Conservation (phyloP, 2,329 filamentous ascomycete genomes). For the Apiospora malaysiana region DNA sequence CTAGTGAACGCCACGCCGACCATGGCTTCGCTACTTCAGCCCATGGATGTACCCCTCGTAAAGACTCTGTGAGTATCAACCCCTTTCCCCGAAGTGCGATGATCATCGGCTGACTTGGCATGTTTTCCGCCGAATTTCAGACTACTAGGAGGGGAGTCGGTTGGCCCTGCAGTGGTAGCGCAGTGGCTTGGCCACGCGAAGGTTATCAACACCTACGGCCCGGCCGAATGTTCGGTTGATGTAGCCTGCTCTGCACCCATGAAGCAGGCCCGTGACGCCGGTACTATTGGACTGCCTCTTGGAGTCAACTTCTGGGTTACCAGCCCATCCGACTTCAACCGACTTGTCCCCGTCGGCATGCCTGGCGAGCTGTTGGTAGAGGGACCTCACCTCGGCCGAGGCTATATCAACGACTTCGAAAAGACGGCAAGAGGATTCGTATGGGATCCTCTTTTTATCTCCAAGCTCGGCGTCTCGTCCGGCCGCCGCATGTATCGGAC, state of each 20-base stretch:
- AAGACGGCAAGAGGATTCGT: slow-evolving; percentile 45
- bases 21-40: slow-evolving; percentile 10
- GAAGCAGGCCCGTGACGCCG: slow-evolving; percentile 35
- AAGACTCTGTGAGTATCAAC: not conserved
- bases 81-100: too few relatives aligned
- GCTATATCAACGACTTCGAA: slow-evolving; percentile 46
- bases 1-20: slow-evolving; percentile 11
- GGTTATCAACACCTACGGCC: not conserved
- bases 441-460: too few relatives aligned
- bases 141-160: not conserved
- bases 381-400: slow-evolving; percentile 44
- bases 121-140: not conserved
- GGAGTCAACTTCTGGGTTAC: slow-evolving; percentile 45
- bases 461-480: too few relatives aligned
- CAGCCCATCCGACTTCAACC: slow-evolving; percentile 28
- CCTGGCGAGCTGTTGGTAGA: slow-evolving; percentile 29
- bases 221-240: slow-evolving; percentile 36
- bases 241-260: slow-evolving; percentile 39
- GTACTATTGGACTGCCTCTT: slow-evolving; percentile 41
- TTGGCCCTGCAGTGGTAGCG: not conserved
- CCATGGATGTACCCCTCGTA: slow-evolving; percentile 30
- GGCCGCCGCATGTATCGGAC: slow-evolving; percentile 36
- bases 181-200: not conserved
- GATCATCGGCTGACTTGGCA: not conserved
- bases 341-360: slow-evolving; percentile 28